phyloP scores from a whole-genome alignment of 2,329 filamentous ascomycete genomes.

The Diaporthe amygdali region DNA sequence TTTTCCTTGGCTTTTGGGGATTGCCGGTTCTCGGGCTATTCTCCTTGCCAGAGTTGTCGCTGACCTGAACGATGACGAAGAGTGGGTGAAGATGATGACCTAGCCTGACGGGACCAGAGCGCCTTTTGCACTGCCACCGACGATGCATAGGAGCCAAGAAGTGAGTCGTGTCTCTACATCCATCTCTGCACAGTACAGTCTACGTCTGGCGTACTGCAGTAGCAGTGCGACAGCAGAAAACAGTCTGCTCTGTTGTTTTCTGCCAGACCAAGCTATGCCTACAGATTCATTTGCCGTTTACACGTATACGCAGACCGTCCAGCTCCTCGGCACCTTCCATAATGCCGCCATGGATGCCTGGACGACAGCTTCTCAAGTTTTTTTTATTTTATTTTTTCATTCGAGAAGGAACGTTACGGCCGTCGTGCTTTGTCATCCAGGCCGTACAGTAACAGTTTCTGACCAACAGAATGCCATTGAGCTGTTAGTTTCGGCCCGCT shows the following conservation, averaged over 20 bases:
- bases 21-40: not conserved
- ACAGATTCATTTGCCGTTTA: too few species aligned
- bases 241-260: not conserved
- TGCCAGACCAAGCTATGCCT: too few species aligned
- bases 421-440: not conserved
- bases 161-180: not conserved
- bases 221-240: not conserved
- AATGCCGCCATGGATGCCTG: not conserved
- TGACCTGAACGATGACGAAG: too few species aligned
- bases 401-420: not conserved
- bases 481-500: not conserved
- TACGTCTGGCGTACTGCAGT: not conserved
- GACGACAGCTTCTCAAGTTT: not conserved
- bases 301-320: too few species aligned
- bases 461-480: not conserved
- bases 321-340: not conserved
- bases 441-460: not conserved
- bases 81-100: too few species aligned
- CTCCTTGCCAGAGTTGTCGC: not conserved
- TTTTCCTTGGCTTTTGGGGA: not conserved
- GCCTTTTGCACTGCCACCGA: conserved; percentile 44
- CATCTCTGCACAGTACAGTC: not conserved
- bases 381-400: too few species aligned
- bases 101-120: conserved; percentile 23
- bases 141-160: conserved; percentile 4